Conservation (phyloP, 768 basidiomycete species). For the Boletus pseudopeckii region DNA sequence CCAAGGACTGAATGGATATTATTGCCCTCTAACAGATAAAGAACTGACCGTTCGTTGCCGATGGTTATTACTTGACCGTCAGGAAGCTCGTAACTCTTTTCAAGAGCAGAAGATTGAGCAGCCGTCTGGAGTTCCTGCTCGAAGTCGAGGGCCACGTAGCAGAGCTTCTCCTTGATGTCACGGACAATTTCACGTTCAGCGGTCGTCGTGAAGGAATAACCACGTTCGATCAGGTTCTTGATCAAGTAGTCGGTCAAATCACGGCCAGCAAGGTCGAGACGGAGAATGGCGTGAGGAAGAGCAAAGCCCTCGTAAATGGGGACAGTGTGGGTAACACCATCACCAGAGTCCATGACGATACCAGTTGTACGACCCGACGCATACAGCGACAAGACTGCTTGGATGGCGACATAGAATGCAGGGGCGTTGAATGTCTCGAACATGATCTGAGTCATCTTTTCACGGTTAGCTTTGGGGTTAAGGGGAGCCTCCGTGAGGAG, state of each 20-base stretch:
- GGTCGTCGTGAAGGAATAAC: constrained; percentile 91
- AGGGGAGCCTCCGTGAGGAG: constrained; percentile 70
- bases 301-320: constrained; percentile 96
- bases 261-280: constrained; percentile 90
- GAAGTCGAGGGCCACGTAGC: constrained; percentile 92
- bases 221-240: constrained; percentile 87
- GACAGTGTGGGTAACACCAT: constrained; percentile 94
- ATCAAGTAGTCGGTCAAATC: constrained; percentile 83
- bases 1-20: not conserved
- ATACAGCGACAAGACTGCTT: constrained; percentile 75
- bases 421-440: constrained; percentile 76
- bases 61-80: constrained; percentile 92
- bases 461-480: constrained; percentile 70
- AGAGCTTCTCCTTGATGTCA: constrained; percentile 93
- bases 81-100: constrained; percentile 93
- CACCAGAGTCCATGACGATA: constrained; percentile 94
- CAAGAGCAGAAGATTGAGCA: constrained; percentile 81
- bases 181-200: constrained; percentile 93
- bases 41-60: constrained; percentile 56
- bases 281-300: constrained; percentile 88
- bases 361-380: constrained; percentile 94
- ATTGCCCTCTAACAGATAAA: not conserved
- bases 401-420: constrained; percentile 73
- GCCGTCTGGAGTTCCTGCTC: constrained; percentile 92
- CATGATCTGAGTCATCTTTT: constrained; percentile 80